Evolutionary conservation across 2,329 filamentous ascomycete species (phyloP), one percentile per base, ranked within the genome.

Genomic region (Penicillium frequentans): DNA sequence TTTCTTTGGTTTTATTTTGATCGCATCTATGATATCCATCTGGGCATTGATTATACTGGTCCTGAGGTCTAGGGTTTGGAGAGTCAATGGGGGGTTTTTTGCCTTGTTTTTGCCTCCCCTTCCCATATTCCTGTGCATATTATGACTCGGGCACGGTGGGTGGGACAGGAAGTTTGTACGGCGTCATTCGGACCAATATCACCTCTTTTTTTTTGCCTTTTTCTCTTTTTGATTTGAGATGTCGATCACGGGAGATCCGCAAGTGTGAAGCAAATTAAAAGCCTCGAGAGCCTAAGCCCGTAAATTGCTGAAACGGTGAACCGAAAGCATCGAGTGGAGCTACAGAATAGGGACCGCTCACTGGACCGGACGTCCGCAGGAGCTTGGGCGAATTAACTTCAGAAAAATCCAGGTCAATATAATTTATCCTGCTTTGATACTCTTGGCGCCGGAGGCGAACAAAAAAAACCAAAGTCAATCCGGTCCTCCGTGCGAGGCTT

Each of bases 21-120:
- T 42, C 50, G 56, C 53, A 50, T 62, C 49, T 60, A 64, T 66
- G 64, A 66, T 66, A 66, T 66, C 64, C 64, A 64, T 60, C 46
- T 57, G 55, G 31, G 62, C 60, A 60, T 60, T 47, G 52, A 42
- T 42, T 50, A 19, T 51, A 51, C 52, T 49, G 19, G 43, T 9
- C 39, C 45, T 23, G 42, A 21, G 35, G 46, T 45, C 37, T 52
- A 37, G 43, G 21, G 16, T 10, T 19, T 39, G 35, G 35, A 16
- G 35, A 16, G 35, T 37, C 35, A 39, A 39, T 19, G 35, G 26
- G n/a, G 8, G 4, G 2, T 19, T n/a, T 19, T 7, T 19, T n/a
- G 35, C 35, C 14, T 39, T 19, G 35, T 10, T 19, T 39, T 39
- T 10, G 13, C 33, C 33, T 37, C 27, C 27, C 27, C 27, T 29